Evolutionary conservation across 2,329 filamentous ascomycete genomes (phyloP), one percentile per base, ranked within the genome.

Genomic region (Botryosphaeria dothidea): DNA sequence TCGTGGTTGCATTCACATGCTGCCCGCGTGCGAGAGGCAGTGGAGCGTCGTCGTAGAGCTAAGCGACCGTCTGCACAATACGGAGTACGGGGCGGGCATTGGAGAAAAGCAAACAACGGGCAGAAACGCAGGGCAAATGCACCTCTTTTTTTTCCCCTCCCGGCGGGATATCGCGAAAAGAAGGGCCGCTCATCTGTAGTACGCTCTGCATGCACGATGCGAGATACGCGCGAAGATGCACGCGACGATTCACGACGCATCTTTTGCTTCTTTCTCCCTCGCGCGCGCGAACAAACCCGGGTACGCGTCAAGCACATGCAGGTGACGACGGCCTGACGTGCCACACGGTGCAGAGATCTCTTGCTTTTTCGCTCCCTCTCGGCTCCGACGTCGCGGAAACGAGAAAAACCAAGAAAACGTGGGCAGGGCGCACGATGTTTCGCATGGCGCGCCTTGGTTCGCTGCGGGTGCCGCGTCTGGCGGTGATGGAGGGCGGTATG

Each of bases 311-410:
- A 1, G 3, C 29, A 15, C 23, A 21, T 60, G 56, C 56, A 60
- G 56, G 27, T 46, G 56, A 46, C 41, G 56, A 27, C 56, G 38
- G 31, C 31, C 31, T 45, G 56, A 60, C 17, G 56, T 60, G 41
- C 38, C 56, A 60, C 56, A 46, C 34, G 23, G 7, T 15, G 46
- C 23, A 49, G 45, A 5, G 23, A n/a, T 46, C 41, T 46, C 25
- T n/a, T 41, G 11, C 17, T 41, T 41, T 17, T n/a, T 11, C 38
- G 11, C 38, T 3, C 21, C 23, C 34, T 43, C 56, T 60, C 56
- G 56, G 56, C 56, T 46, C 56, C 56, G 56, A 9, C n/a, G 21
- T 8, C 2, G 19, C n/a, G 56, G 56, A 60, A 60, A 46, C 56
- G 56, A 60, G 27, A 11, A 11, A n/a, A n/a, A n/a, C n/a, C 7